Evolutionary conservation across 2,329 filamentous ascomycete species (phyloP), one percentile per base, ranked within the genome.

Genomic region (Chrysoporthe austroafricana): DNA sequence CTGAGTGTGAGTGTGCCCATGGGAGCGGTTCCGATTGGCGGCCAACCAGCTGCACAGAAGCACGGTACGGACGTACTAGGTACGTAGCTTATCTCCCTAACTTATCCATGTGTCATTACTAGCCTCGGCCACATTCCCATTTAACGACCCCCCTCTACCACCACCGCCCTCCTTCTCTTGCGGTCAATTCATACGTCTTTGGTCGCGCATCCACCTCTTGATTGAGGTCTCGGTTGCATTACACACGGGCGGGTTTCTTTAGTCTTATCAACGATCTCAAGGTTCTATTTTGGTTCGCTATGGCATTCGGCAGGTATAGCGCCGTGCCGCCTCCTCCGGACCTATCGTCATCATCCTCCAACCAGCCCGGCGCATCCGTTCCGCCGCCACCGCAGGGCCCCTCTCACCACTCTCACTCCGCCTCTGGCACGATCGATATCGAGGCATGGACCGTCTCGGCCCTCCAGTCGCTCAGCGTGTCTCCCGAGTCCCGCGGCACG

Each of bases 381-480:
- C 54, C 21, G 6, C 57, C 60, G 21, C 42, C 63, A n/a, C 44
- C 56, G 36, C 67, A 66, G 66, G 63, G 72, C 61, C 64, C 67
- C 43, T 54, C 69, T 67, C 64, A 74, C 14, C 70, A 73, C 73
- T 34, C 74, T 7, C 71, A 73, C 18, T 73, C 74, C 16, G 73
- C 69, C 44, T 74, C 76, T 4, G 73, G 73, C 36, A 78, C 81
- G 63, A 80, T 87, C 64, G 86, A 90, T 70, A 88, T 92, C 68
- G 90, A 90, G 70, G 84, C 88, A 44, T 92, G 90, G 90, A 89
- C 89, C 16, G 80, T 86, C 64, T 83, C 83, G 21, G 85, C 87
- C 6, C 82, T 88, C 58, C 80, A 85, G 73, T 85, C 83, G 57
- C 84, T 86, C 57, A 84, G 80, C 74, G 79, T 90, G 54, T 84